Evolutionary conservation across 2,329 filamentous ascomycete species (phyloP).

Genomic region (Blastomyces gilchristii): DNA sequence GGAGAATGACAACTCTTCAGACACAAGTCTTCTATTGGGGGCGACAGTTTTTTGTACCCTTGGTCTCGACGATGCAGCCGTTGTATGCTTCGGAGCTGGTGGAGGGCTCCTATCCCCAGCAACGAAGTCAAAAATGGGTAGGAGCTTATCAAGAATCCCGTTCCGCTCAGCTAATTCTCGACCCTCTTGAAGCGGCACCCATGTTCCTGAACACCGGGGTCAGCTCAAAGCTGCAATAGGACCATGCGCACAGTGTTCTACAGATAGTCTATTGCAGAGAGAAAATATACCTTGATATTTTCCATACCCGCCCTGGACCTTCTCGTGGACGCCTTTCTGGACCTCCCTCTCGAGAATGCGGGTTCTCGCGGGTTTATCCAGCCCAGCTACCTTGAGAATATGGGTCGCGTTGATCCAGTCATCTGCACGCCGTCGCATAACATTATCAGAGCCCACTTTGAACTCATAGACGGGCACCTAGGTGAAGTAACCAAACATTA

Average conservation of each 20-base stretch:
- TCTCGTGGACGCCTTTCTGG: conserved; percentile 92
- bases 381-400: conserved; percentile 91
- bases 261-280: background rate
- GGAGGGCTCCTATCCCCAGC: conserved; percentile 81
- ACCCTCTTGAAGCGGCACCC: conserved; percentile 81
- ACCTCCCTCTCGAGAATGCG: conserved; percentile 93
- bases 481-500: conserved; percentile 5
- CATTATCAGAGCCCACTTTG: conserved; percentile 79
- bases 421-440: conserved; percentile 87
- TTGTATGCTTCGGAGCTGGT: conserved; percentile 81
- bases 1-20: conserved; percentile 9
- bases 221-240: conserved; percentile 1
- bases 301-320: conserved; percentile 95
- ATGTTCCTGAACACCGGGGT: conserved; percentile 56
- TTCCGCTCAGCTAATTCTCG: conserved; percentile 77
- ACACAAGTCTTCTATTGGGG: conserved; percentile 6
- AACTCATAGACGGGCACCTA: conserved; percentile 93
- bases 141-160: conserved; percentile 70
- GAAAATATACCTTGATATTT: conserved; percentile 74
- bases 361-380: conserved; percentile 92
- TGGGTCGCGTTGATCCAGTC: conserved; percentile 99
- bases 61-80: conserved; percentile 60
- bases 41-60: conserved; percentile 58
- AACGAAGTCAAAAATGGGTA: conserved; percentile 79
- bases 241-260: background rate